Percentiles rank a stretch among this genome's conserved stretches.
phyloP scores from a whole-genome alignment of 306 rosid genomes.

The Oemleria cerasiformis region DNA sequence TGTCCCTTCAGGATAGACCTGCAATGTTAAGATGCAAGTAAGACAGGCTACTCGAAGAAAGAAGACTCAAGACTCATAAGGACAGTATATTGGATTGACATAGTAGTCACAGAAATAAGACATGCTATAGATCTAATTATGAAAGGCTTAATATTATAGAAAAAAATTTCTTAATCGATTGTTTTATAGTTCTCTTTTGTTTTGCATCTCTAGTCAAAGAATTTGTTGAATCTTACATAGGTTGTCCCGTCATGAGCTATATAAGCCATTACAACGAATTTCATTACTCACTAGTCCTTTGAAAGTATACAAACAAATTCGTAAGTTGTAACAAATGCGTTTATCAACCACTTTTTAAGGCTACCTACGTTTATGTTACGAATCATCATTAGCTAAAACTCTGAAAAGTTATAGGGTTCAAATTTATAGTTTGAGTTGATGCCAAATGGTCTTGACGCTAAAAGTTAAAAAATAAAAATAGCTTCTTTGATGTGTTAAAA shows the following conservation, averaged over 20 bases:
- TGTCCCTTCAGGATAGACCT: constrained; percentile 96
- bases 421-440: background rate
- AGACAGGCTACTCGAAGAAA: too few species aligned
- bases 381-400: background rate
- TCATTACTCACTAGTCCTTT: background rate
- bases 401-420: background rate
- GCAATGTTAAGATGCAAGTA: constrained; percentile 23
- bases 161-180: background rate
- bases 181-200: background rate
- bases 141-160: background rate
- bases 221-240: background rate
- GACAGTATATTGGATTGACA: background rate
- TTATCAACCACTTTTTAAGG: background rate
- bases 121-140: background rate
- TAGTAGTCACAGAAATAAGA: background rate
- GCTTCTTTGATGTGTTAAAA: background rate
- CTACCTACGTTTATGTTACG: background rate
- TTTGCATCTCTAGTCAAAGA: background rate
- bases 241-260: background rate
- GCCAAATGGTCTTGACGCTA: background rate
- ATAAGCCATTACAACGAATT: background rate
- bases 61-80: too few species aligned
- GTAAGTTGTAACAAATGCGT: background rate
- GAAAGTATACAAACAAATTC: background rate
- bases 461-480: background rate